Base-by-base conservation (phyloP, 2,329 filamentous ascomycete species). In the Botrytis elliptica region DNA sequence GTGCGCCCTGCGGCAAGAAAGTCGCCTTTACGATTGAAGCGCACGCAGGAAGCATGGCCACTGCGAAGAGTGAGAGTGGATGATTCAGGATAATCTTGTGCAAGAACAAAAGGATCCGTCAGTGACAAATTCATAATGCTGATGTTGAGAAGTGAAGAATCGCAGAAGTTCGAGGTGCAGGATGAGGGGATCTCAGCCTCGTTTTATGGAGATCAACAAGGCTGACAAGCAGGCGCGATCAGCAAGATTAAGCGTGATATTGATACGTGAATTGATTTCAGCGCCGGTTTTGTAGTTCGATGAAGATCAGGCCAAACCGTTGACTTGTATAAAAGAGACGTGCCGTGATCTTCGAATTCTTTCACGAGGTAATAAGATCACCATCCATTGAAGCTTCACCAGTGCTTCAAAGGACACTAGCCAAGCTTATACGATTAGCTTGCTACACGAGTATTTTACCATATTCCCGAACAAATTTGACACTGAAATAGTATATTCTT, bases 21-120 rank as follows among this genome's bases (percentile, higher is more conserved):
- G 83, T 99, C 95, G 83, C 96, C 96, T 81, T 91, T 93, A 81
- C 94, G 93, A 81, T 95, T 98, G 87, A 99, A 99, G 77, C 95
- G 93, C 75, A 91, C 84, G 80, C 88, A 90, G 77, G 88, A 89
- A 74, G 89, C 88, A 83, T 91, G 89, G 40, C 89, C 88, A 60
- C 87, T 90, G 69, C 95, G 92, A 76, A 99, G 91, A 74, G 92
- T 95, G 81, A 93, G 93, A 49, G 93, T 95, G 77, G 97, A 92
- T 75, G 93, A 91, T 81, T 98, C 95, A 71, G 95, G 95, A 82
- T 96, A 97, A 84, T 98, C 95, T 83, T 91, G 89, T 25, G 90
- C 85, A 52, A 91, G 86, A 80, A 92, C 87, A 79, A 92, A 92
- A 38, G 91, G 91, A 81, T 93, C 91, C 76, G 91, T 86, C 60